phyloP scores from a whole-genome alignment of 2,329 filamentous ascomycete genomes.

The Lanzia echinophila region DNA sequence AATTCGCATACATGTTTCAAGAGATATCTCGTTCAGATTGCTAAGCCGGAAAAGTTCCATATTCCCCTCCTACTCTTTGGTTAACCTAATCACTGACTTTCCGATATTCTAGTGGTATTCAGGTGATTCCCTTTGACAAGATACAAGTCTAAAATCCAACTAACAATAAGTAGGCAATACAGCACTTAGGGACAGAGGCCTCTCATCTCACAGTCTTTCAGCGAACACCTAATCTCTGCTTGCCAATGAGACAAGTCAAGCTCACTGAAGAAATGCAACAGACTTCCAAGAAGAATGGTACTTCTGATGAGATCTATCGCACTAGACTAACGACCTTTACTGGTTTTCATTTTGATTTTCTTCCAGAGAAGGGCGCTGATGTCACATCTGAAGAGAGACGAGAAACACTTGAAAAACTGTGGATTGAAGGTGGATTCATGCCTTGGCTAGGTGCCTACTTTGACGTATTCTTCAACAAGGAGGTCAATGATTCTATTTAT shows the following conservation, averaged over 20 bases:
- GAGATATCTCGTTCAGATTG: too few species aligned
- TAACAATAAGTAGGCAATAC: conserved; percentile 10
- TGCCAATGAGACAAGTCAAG: conserved; percentile 49
- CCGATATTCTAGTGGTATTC: conserved; percentile 14
- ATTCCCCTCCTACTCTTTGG: too few species aligned
- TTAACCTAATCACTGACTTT: too few species aligned
- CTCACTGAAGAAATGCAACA: conserved; percentile 37
- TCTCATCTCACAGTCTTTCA: conserved; percentile 44
- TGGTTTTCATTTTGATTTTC: conserved; percentile 46
- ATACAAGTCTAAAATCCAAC: background rate
- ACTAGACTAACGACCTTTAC: conserved; percentile 40
- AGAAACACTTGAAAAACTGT: conserved; percentile 39
- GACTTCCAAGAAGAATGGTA: conserved; percentile 35
- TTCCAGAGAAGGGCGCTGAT: conserved; percentile 38
- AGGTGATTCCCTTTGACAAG: conserved; percentile 3
- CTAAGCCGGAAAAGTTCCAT: too few species aligned
- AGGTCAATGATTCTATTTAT: conserved; percentile 40
- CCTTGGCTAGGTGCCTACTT: conserved; percentile 41
- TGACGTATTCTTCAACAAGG: conserved; percentile 37
- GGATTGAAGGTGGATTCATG: conserved; percentile 40
- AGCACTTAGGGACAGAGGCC: conserved; percentile 33
- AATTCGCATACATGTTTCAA: too few species aligned
- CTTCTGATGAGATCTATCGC: conserved; percentile 38
- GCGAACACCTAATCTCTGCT: conserved; percentile 49
- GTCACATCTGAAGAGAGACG: conserved; percentile 38